Evolutionary conservation across 2,329 filamentous ascomycete species (phyloP).

Genomic region (Nannizziopsis arthrosporioides): DNA sequence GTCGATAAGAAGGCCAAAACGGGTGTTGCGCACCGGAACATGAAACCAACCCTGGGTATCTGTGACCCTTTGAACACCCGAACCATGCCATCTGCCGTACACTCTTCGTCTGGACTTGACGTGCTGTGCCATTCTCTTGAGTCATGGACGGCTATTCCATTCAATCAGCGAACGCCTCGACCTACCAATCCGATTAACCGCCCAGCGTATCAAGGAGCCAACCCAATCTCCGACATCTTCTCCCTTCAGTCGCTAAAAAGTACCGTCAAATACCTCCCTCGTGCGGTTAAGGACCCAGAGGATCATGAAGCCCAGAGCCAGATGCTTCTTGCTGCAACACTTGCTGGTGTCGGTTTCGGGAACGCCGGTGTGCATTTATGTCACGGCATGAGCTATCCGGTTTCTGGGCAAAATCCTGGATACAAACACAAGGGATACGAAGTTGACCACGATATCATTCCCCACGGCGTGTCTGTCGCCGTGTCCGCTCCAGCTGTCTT

Average conservation of each 20-base stretch:
- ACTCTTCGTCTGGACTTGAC: conserved; percentile 82
- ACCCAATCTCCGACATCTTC: conserved; percentile 96
- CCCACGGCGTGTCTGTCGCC: conserved; percentile 89
- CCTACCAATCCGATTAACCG: conserved; percentile 81
- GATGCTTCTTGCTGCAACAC: conserved; percentile 88
- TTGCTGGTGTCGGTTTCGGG: conserved; percentile 92
- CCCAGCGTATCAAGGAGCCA: conserved; percentile 92
- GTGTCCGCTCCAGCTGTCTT: conserved; percentile 91
- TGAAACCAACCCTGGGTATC: conserved; percentile 91
- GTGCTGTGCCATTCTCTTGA: conserved; percentile 92
- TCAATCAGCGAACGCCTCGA: conserved; percentile 68
- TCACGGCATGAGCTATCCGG: conserved; percentile 93
- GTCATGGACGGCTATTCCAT: conserved; percentile 96
- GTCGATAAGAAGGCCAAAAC: conserved; percentile 86
- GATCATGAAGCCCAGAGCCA: conserved; percentile 86
- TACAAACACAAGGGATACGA: conserved; percentile 85
- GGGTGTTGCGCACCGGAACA: conserved; percentile 83
- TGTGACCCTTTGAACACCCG: conserved; percentile 77
- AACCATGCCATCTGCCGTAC: conserved; percentile 91
- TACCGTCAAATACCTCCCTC: conserved; percentile 85
- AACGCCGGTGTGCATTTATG: conserved; percentile 91
- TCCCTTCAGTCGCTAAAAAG: conserved; percentile 70
- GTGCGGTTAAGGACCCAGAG: conserved; percentile 75
- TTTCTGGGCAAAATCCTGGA: conserved; percentile 84
- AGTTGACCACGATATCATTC: conserved; percentile 67